These are phyloP conservation scores for Pleodorina starrii DNA, from an alignment of 139 green algal species.

Conservation along the genomic window DNA sequence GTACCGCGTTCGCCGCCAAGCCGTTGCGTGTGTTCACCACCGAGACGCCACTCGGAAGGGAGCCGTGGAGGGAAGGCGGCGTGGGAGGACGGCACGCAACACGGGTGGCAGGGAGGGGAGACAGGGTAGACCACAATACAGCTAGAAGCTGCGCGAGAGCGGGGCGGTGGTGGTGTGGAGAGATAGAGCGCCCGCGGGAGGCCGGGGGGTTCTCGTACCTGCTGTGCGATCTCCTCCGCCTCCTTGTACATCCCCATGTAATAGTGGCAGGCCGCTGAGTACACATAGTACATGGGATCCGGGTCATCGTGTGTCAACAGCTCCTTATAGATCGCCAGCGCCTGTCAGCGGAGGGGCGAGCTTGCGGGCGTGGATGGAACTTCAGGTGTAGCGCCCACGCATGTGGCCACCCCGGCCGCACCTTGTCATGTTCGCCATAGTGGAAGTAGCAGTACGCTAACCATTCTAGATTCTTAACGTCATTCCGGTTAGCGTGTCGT, in stretches of 20 bases:
- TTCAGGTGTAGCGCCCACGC: too few relatives aligned
- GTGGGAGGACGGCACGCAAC: neutral
- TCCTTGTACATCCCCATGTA: conserved; percentile 85
- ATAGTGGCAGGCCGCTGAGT: conserved; percentile 80
- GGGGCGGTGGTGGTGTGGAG: neutral
- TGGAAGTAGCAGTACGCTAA: conserved; percentile 88
- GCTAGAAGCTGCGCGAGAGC: neutral
- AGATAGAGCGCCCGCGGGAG: neutral
- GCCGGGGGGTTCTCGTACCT: conserved; percentile 40
- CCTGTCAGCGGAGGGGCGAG: conserved; percentile 54
- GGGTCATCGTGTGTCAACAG: conserved; percentile 74
- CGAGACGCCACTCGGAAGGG: too few relatives aligned
- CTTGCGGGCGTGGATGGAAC: too few relatives aligned
- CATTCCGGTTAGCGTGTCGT: conserved; percentile 56
- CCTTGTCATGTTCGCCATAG: conserved; percentile 85
- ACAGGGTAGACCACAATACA: neutral
- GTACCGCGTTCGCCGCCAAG: too few relatives aligned
- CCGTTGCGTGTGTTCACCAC: too few relatives aligned
- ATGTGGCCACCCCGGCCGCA: conserved; percentile 23
- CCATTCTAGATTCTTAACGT: conserved; percentile 78
- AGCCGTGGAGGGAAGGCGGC: too few relatives aligned
- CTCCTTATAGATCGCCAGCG: conserved; percentile 78
- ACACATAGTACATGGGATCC: conserved; percentile 77
- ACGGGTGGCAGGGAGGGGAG: neutral
- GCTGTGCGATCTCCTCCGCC: conserved; percentile 67